Conservation (phyloP, 805 yeast species). For the Maudiozyma serrabonitensis region DNA sequence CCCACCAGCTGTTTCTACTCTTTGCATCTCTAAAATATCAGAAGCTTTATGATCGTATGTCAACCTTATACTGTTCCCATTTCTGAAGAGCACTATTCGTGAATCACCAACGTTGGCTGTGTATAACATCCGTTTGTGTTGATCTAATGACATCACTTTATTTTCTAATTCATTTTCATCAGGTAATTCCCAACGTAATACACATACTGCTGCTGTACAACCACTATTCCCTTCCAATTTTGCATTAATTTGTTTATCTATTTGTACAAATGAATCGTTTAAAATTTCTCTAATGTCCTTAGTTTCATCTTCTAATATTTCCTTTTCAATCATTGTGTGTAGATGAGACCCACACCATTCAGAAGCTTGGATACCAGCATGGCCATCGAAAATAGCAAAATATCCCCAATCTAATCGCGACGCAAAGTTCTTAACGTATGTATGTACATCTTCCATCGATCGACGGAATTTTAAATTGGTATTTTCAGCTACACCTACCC, state of each 20-base stretch:
- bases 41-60: conserved; percentile 92
- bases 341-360: conserved; percentile 88
- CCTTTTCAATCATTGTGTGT: conserved; percentile 58
- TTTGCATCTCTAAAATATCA: conserved; percentile 63
- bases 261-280: conserved; percentile 59
- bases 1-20: conserved; percentile 78
- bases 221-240: conserved; percentile 71
- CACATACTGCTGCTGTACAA: conserved; percentile 91
- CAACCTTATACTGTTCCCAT: conserved; percentile 65
- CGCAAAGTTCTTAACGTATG: conserved; percentile 87
- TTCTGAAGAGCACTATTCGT: conserved; percentile 66
- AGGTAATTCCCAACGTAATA: conserved; percentile 67
- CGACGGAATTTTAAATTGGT: conserved; percentile 70
- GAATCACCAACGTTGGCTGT: conserved; percentile 96
- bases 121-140: conserved; percentile 66
- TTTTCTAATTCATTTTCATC: conserved; percentile 6
- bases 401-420: conserved; percentile 88
- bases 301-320: conserved; percentile 39
- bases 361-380: conserved; percentile 89
- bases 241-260: conserved; percentile 58
- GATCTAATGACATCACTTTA: conserved; percentile 18
- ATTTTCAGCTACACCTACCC: conserved; percentile 89
- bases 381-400: conserved; percentile 94
- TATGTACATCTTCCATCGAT: conserved; percentile 94
- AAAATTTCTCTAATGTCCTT: conserved; percentile 56